Evolutionary conservation across 2,329 filamentous ascomycete species (phyloP).

Genomic region (Basipetospora chlamydospora): DNA sequence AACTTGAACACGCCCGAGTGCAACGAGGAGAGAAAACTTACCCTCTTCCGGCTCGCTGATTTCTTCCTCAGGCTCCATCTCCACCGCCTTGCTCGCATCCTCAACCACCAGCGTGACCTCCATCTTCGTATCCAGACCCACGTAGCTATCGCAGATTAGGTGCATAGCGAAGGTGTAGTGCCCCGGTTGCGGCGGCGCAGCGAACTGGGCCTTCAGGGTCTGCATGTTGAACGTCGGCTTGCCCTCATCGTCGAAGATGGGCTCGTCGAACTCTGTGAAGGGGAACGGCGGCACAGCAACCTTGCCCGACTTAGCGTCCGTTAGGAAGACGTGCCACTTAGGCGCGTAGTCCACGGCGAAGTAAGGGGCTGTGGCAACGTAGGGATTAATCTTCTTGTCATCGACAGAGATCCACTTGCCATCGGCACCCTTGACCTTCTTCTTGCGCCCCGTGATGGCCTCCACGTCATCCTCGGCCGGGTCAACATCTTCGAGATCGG

Average conservation of each 20-base stretch:
- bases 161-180: constrained; percentile 94
- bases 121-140: constrained; percentile 85
- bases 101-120: constrained; percentile 83
- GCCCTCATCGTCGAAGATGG: constrained; percentile 64
- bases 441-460: constrained; percentile 64
- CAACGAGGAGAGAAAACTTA: constrained; percentile 33
- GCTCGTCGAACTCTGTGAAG: constrained; percentile 86
- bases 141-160: constrained; percentile 83
- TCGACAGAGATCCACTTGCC: constrained; percentile 42
- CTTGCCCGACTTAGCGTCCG: constrained; percentile 86
- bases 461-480: constrained; percentile 86
- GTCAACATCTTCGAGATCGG: constrained; percentile 81
- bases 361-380: constrained; percentile 81
- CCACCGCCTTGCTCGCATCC: constrained; percentile 70
- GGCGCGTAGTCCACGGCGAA: constrained; percentile 81
- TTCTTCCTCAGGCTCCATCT: constrained; percentile 75
- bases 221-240: constrained; percentile 90
- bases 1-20: too few species aligned
- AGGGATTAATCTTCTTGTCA: constrained; percentile 56
- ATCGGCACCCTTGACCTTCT: constrained; percentile 46
- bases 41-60: constrained; percentile 98
- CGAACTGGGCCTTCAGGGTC: constrained; percentile 93
- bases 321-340: constrained; percentile 87
- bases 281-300: constrained; percentile 93
- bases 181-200: constrained; percentile 80